Evolutionary conservation across 495 filamentous ascomycete species (phyloP).

Genomic region (Tuber aestivum): DNA sequence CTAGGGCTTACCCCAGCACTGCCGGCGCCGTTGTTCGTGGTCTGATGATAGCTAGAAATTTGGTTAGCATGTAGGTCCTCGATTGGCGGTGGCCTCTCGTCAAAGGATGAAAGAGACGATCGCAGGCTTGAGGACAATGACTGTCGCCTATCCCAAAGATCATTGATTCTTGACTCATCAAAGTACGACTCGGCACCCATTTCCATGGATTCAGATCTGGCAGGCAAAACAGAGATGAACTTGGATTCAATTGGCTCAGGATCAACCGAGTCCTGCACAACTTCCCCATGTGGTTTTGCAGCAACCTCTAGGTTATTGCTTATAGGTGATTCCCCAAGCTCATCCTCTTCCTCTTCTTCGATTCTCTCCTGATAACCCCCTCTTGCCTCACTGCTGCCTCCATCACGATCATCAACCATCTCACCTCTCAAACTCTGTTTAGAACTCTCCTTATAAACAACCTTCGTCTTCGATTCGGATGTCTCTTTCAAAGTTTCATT

Average conservation of each 20-base stretch:
- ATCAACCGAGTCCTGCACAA: constrained; percentile 7
- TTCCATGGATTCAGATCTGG: background rate
- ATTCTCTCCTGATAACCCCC: constrained; percentile 38
- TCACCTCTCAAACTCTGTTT: constrained; percentile 35
- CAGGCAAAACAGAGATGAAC: constrained; percentile 13
- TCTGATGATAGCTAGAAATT: constrained; percentile 13
- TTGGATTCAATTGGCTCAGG: constrained; percentile 23
- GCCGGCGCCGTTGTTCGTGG: constrained; percentile 21
- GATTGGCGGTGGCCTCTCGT: constrained; percentile 24
- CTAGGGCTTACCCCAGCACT: constrained; percentile 32
- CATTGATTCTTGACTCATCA: constrained; percentile 13
- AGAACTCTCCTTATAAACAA: constrained; percentile 23
- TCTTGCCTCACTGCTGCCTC: constrained; percentile 19
- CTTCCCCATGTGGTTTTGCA: constrained; percentile 8
- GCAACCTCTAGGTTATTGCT: constrained; percentile 18
- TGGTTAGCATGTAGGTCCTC: constrained; percentile 31
- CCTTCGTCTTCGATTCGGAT: constrained; percentile 47
- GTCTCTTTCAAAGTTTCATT: constrained; percentile 57
- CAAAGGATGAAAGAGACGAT: constrained; percentile 35
- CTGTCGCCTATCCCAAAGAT: constrained; percentile 22
- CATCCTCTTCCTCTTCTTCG: constrained; percentile 38
- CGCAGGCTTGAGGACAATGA: constrained; percentile 27
- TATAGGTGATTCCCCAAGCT: constrained; percentile 19
- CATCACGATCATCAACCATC: constrained; percentile 24
- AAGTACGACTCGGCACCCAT: constrained; percentile 18